Percentiles rank a stretch among this genome's conserved stretches.
phyloP scores from a whole-genome alignment of 257 asterid species.

The Coffea canephora region DNA sequence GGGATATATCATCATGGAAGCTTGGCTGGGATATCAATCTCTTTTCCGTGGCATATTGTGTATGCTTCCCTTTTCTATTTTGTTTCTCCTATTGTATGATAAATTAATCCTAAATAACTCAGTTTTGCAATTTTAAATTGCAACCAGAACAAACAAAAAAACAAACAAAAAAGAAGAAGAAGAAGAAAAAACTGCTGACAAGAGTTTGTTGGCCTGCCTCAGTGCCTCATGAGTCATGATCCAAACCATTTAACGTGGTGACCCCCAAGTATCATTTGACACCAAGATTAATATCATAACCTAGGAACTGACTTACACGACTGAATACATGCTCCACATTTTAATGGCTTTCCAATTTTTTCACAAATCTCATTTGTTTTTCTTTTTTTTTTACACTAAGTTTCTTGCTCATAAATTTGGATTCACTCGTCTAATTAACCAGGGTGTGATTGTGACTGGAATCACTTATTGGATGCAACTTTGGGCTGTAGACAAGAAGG shows the following conservation, averaged over 20 bases:
- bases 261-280: too few species aligned
- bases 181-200: too few species aligned
- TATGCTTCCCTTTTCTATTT: conserved; percentile 28
- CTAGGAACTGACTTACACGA: neutral
- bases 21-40: conserved; percentile 63
- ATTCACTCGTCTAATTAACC: neutral
- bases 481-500: conserved; percentile 56
- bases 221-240: too few species aligned
- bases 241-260: too few species aligned
- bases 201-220: too few species aligned
- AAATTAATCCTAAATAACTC: too few species aligned
- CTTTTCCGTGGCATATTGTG: conserved; percentile 61
- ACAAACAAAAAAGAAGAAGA: too few species aligned
- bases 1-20: conserved; percentile 53
- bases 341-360: neutral
- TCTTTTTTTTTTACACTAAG: neutral
- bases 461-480: conserved; percentile 52
- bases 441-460: conserved; percentile 72
- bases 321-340: neutral
- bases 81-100: too few species aligned
- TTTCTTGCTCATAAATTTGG: neutral
- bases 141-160: too few species aligned
- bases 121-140: too few species aligned
- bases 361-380: neutral
- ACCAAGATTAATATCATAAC: too few species aligned